These are phyloP conservation scores for Phytophthora lateralis DNA, from an alignment of 352 stramenopile genomes.

Conservation along the genomic window DNA sequence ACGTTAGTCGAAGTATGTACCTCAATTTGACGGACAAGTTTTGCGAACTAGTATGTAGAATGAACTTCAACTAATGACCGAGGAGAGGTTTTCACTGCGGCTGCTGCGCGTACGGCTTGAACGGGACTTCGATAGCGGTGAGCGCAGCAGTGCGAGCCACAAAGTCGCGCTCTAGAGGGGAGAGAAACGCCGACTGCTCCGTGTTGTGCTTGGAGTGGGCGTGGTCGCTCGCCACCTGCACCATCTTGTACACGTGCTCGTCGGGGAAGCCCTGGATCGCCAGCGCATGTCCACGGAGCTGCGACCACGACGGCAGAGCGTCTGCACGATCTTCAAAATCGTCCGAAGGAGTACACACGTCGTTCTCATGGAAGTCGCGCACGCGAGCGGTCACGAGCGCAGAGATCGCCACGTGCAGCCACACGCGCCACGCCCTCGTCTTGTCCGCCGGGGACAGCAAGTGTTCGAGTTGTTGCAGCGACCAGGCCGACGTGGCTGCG, in stretches of 20 bases:
- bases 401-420: constrained; percentile 42
- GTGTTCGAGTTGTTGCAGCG: constrained; percentile 44
- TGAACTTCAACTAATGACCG: constrained; percentile 21
- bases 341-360: constrained; percentile 26
- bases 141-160: constrained; percentile 41
- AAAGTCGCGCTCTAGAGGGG: constrained; percentile 41
- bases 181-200: constrained; percentile 33
- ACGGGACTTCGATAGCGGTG: constrained; percentile 40
- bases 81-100: constrained; percentile 6
- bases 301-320: constrained; percentile 42
- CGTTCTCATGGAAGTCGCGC: constrained; percentile 32
- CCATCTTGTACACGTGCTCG: constrained; percentile 72
- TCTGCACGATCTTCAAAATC: constrained; percentile 26
- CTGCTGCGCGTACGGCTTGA: constrained; percentile 20
- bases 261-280: constrained; percentile 44
- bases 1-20: too few relatives aligned
- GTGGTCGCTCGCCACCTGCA: constrained; percentile 55
- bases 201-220: constrained; percentile 9
- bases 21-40: constrained; percentile 1
- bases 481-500: constrained; percentile 44
- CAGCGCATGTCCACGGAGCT: constrained; percentile 42
- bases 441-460: constrained; percentile 34
- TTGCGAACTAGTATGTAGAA: not conserved
- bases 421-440: constrained; percentile 37
- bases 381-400: constrained; percentile 31